Percentiles rank a stretch among this genome's conserved stretches.
Evolutionary conservation across 1,139 yeast genomes (phyloP).

Genomic region (Candida sanyaensis): DNA sequence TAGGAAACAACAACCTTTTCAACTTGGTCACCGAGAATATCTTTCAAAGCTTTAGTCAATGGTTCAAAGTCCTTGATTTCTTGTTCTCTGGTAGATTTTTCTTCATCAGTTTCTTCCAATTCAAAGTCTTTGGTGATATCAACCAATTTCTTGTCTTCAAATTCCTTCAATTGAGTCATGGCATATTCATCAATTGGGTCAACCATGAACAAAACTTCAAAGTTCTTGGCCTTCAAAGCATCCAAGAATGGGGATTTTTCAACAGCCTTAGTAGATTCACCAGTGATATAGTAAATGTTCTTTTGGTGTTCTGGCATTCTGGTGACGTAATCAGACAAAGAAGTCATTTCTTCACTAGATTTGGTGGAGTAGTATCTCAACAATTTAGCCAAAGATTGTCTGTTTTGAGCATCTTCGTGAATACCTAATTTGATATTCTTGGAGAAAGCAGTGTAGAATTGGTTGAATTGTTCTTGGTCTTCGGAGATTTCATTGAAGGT

Average conservation of each 20-base stretch:
- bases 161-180: constrained; percentile 98
- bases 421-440: constrained; percentile 99
- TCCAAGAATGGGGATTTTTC: constrained; percentile 99
- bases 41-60: constrained; percentile 94
- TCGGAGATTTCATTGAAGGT: constrained; percentile 99
- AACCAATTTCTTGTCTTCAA: constrained; percentile 98
- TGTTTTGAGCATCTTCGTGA: constrained; percentile 99
- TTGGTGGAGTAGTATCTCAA: constrained; percentile 97
- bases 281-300: constrained; percentile 98
- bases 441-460: constrained; percentile 97
- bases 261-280: constrained; percentile 97
- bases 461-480: constrained; percentile 97
- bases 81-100: constrained; percentile 89
- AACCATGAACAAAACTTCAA: constrained; percentile 95
- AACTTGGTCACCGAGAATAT: constrained; percentile 96
- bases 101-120: constrained; percentile 98
- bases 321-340: constrained; percentile 95
- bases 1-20: constrained; percentile 99
- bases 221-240: constrained; percentile 97
- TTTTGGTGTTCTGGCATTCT: constrained; percentile 99
- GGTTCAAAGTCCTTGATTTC: constrained; percentile 92
- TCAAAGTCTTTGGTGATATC: constrained; percentile 99
- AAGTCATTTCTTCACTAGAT: constrained; percentile 90
- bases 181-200: constrained; percentile 99
- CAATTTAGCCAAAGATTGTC: constrained; percentile 91